A percentile compares a stretch with the other conserved stretches of the same genome.
Evolutionary conservation across 768 basidiomycete genomes (phyloP).

Genomic region (Tricholoma flavovirens): DNA sequence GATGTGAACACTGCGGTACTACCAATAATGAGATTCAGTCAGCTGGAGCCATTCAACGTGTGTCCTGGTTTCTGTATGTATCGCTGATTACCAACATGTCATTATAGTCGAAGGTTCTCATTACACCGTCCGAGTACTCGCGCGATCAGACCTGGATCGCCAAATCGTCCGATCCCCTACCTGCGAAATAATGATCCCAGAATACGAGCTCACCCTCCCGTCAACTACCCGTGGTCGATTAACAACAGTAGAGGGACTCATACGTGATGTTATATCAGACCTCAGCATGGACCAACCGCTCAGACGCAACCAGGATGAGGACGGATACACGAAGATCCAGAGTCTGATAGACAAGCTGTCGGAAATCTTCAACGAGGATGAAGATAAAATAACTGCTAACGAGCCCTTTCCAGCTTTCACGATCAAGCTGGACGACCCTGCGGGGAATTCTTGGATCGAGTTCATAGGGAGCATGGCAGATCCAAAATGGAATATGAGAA

Average conservation of each 20-base stretch:
- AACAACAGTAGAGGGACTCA: constrained; percentile 93
- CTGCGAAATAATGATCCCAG: constrained; percentile 79
- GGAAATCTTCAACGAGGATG: constrained; percentile 56
- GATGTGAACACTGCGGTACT: constrained; percentile 88
- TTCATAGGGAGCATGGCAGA: constrained; percentile 83
- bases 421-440: constrained; percentile 82
- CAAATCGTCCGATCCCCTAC: constrained; percentile 88
- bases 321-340: constrained; percentile 69
- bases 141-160: constrained; percentile 77
- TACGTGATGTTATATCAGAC: constrained; percentile 78
- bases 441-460: constrained; percentile 96
- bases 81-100: background rate
- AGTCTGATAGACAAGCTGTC: constrained; percentile 61
- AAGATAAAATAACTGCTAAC: constrained; percentile 33
- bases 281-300: constrained; percentile 78
- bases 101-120: constrained; percentile 69
- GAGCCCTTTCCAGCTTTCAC: constrained; percentile 70
- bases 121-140: constrained; percentile 76
- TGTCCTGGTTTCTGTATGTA: constrained; percentile 19
- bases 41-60: constrained; percentile 81
- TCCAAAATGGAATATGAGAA: constrained; percentile 87
- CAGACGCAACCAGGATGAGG: constrained; percentile 72
- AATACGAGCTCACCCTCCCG: constrained; percentile 88
- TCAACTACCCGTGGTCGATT: constrained; percentile 79
- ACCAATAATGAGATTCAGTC: constrained; percentile 93